These are phyloP conservation scores for Suillus occidentalis DNA, from an alignment of 768 basidiomycete genomes.

Conservation along the genomic window DNA sequence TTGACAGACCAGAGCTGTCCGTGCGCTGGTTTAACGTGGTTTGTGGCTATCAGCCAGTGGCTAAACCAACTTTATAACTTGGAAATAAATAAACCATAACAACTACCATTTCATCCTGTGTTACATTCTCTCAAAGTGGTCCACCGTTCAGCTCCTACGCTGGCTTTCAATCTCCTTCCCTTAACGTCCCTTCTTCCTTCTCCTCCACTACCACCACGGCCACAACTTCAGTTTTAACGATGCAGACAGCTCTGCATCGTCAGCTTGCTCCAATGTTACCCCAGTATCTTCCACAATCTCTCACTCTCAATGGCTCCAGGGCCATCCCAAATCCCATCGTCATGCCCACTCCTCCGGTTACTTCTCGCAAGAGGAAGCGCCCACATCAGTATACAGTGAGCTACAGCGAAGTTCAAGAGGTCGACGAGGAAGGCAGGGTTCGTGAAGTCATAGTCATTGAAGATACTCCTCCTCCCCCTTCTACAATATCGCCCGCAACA, in stretches of 20 bases:
- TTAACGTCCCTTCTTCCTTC: conserved; percentile 17
- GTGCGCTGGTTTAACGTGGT: conserved; percentile 2
- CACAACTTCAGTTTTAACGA: conserved; percentile 48
- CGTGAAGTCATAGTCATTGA: conserved; percentile 92
- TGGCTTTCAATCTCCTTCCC: conserved; percentile 37
- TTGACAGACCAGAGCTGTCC: neutral
- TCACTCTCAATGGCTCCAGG: conserved; percentile 43
- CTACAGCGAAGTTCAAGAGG: conserved; percentile 87
- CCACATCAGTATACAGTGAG: conserved; percentile 78
- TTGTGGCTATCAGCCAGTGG: conserved; percentile 14
- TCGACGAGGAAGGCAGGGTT: conserved; percentile 73
- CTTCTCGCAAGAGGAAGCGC: conserved; percentile 81
- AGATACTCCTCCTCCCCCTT: conserved; percentile 82
- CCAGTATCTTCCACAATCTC: conserved; percentile 64
- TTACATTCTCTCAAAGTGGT: conserved; percentile 31
- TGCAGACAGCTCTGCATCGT: conserved; percentile 72
- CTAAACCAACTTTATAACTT: neutral
- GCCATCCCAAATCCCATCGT: conserved; percentile 48
- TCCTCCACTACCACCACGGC: conserved; percentile 50
- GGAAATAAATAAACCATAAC: conserved; percentile 28
- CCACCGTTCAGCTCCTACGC: conserved; percentile 33
- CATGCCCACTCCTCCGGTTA: conserved; percentile 69
- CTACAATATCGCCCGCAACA: conserved; percentile 71
- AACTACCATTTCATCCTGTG: conserved; percentile 33
- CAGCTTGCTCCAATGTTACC: conserved; percentile 60